A percentile compares a stretch with the other conserved stretches of the same genome.
Conservation (phyloP, 225 moss, liverwort and hornwort genomes). For the Thuidium tamariscinum region DNA sequence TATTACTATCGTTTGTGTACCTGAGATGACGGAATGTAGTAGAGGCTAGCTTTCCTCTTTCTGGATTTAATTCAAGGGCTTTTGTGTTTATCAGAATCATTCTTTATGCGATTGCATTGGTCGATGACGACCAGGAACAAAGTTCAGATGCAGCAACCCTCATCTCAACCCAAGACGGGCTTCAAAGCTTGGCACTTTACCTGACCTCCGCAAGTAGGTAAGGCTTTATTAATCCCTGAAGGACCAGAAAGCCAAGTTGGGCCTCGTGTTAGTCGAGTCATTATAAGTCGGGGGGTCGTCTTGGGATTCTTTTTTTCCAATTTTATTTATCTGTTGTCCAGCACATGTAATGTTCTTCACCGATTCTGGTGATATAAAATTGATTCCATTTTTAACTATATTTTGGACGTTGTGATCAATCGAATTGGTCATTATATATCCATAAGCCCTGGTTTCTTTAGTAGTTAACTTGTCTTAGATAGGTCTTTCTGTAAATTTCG, state of each 20-base stretch:
- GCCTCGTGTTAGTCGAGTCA: not conserved
- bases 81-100: constrained; percentile 50
- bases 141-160: constrained; percentile 19
- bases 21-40: not conserved
- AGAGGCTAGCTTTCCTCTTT: not conserved
- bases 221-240: not conserved
- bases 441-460: not conserved
- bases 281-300: not conserved
- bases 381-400: no score
- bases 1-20: not conserved
- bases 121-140: constrained; percentile 72
- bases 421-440: not conserved
- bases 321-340: not conserved
- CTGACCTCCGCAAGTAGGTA: constrained; percentile 75
- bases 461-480: not conserved
- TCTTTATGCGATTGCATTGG: constrained; percentile 81
- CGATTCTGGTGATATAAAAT: not conserved
- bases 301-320: not conserved
- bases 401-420: not conserved
- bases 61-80: not conserved
- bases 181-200: constrained; percentile 65
- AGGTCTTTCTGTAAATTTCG: not conserved
- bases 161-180: constrained; percentile 63
- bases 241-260: not conserved
- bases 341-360: not conserved